Percentiles rank a stretch among this genome's conserved stretches.
These are phyloP conservation scores for Botrytis paeoniae DNA, from an alignment of 2,329 filamentous ascomycete species.

Conservation along the genomic window DNA sequence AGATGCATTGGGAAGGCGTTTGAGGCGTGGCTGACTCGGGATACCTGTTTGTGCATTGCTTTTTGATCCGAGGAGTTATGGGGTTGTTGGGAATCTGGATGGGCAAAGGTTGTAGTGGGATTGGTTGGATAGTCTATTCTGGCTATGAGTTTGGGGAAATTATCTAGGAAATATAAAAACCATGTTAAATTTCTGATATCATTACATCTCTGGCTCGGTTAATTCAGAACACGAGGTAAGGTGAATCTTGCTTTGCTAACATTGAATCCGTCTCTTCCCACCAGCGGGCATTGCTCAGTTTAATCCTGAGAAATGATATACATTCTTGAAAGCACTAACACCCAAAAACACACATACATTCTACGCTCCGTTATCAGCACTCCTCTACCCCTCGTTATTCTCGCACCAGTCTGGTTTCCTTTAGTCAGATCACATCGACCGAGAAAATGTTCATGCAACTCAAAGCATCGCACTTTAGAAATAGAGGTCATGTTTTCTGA, in stretches of 20 bases:
- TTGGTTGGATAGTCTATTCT: neutral
- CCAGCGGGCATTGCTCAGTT: neutral
- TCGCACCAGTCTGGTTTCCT: no score
- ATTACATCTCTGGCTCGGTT: neutral
- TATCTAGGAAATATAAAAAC: neutral
- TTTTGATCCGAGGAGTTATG: neutral
- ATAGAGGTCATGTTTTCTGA: neutral
- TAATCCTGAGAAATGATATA: neutral
- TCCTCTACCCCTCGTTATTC: no score
- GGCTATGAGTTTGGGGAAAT: neutral
- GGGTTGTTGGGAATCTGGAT: neutral
- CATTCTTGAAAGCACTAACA: neutral
- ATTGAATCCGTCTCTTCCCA: no score
- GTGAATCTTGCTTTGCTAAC: no score
- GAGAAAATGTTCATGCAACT: neutral
- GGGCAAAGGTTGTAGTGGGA: neutral
- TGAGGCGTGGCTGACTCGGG: constrained; percentile 11
- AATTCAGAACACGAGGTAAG: neutral
- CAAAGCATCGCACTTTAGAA: neutral
- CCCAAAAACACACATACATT: neutral
- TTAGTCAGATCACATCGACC: neutral
- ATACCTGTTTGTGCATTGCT: constrained; percentile 6
- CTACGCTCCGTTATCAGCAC: neutral
- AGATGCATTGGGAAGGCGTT: constrained; percentile 19
- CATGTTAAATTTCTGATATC: neutral